These are phyloP conservation scores for Collybia sp. DNA, from an alignment of 768 basidiomycete species.

Conservation along the genomic window DNA sequence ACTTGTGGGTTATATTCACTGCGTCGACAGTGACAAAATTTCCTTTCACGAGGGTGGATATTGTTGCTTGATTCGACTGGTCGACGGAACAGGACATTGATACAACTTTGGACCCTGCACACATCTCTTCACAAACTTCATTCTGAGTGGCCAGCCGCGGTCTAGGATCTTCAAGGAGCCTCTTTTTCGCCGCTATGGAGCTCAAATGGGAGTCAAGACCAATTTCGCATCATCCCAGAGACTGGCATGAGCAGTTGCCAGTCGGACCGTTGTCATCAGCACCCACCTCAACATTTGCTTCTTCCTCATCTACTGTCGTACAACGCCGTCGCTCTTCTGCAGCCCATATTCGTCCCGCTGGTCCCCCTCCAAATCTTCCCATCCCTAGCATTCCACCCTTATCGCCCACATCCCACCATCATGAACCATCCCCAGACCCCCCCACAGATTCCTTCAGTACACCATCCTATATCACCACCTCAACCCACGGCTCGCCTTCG, in stretches of 20 bases:
- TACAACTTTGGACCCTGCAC: not conserved
- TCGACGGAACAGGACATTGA: too few species aligned
- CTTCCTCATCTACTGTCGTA: constrained; percentile 25
- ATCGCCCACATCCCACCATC: constrained; percentile 10
- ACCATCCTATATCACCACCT: constrained; percentile 16
- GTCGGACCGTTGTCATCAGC: constrained; percentile 27
- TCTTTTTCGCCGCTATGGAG: constrained; percentile 25
- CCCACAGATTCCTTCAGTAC: constrained; percentile 16
- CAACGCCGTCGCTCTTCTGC: constrained; percentile 70
- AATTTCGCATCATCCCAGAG: constrained; percentile 22
- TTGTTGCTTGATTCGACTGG: too few species aligned
- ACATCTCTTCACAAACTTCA: not conserved
- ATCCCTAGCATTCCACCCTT: constrained; percentile 59
- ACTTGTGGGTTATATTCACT: too few species aligned
- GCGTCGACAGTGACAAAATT: too few species aligned
- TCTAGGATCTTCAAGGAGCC: not conserved
- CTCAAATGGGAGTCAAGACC: constrained; percentile 30
- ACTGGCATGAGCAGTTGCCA: constrained; percentile 30
- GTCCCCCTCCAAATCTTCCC: constrained; percentile 69
- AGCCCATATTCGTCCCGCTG: constrained; percentile 58
- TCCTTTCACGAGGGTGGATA: too few species aligned
- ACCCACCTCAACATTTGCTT: constrained; percentile 19
- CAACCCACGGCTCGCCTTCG: constrained; percentile 18
- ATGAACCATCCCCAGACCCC: constrained; percentile 13
- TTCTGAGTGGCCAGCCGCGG: not conserved